These are phyloP conservation scores for Cafeteria roenbergensis DNA, from an alignment of 108 stramenopile species.

Conservation along the genomic window DNA sequence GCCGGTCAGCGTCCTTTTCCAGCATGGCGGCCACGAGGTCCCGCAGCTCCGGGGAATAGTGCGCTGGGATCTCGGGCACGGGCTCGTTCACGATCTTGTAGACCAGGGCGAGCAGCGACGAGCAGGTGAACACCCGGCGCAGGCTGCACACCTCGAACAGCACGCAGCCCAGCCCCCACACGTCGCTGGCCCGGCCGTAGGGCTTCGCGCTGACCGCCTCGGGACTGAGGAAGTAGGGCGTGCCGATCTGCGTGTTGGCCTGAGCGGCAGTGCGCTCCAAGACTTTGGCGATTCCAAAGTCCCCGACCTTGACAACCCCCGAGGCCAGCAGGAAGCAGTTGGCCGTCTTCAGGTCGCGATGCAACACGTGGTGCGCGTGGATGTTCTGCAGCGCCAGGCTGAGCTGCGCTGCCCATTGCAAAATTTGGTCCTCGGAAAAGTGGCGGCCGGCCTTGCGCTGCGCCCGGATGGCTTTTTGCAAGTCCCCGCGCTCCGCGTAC, in stretches of 20 bases:
- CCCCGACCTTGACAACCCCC: slow-evolving; percentile 28
- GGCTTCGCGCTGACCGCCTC: slow-evolving; percentile 11
- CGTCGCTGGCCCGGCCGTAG: slow-evolving; percentile 3
- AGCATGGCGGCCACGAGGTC: slow-evolving; percentile 10
- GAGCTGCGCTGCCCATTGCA: slow-evolving; percentile 33
- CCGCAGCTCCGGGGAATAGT: slow-evolving; percentile 6
- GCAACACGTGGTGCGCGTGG: slow-evolving; percentile 30
- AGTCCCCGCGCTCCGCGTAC: slow-evolving; percentile 25
- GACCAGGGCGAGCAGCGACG: slow-evolving; percentile 11
- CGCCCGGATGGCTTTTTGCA: slow-evolving; percentile 12
- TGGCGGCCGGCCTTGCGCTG: slow-evolving; percentile 1
- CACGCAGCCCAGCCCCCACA: slow-evolving; percentile 21
- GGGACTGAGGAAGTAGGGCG: slow-evolving; percentile 35
- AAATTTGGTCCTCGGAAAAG: slow-evolving; percentile 14
- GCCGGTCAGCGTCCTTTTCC: background rate
- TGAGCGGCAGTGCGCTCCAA: slow-evolving; percentile 22
- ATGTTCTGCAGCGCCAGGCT: slow-evolving; percentile 29
- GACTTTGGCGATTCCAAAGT: slow-evolving; percentile 35
- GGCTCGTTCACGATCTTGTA: slow-evolving; percentile 14
- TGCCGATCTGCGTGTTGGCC: slow-evolving; percentile 35
- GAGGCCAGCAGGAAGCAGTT: slow-evolving; percentile 45
- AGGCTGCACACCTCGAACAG: slow-evolving; percentile 17
- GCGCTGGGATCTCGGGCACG: slow-evolving; percentile 5
- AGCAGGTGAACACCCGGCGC: slow-evolving; percentile 9
- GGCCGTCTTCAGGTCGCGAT: slow-evolving; percentile 37